Evolutionary conservation across 768 basidiomycete species (phyloP).

Genomic region (Lentinula edodes): DNA sequence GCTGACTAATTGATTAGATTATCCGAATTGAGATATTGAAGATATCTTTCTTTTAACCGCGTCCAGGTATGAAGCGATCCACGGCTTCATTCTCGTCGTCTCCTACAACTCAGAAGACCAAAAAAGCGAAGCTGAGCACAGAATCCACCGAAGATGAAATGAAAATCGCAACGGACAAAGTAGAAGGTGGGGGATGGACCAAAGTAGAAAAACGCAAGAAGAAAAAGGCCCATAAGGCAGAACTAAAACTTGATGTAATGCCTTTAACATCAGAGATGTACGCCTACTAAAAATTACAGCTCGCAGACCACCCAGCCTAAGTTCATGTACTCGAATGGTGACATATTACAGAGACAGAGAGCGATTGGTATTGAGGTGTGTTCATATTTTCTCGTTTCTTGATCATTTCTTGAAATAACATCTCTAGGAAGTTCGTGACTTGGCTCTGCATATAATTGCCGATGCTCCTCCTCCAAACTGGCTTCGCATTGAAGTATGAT

Average conservation of each 20-base stretch:
- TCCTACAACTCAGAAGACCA: constrained; percentile 20
- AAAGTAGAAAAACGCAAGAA: constrained; percentile 74
- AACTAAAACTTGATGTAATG: constrained; percentile 59
- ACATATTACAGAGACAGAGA: constrained; percentile 67
- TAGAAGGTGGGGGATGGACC: constrained; percentile 43
- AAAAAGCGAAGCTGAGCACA: constrained; percentile 31
- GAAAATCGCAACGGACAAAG: background rate
- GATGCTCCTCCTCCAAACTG: constrained; percentile 84
- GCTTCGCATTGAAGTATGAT: constrained; percentile 74
- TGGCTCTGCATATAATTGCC: constrained; percentile 75
- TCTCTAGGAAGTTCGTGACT: constrained; percentile 79
- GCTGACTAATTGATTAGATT: background rate
- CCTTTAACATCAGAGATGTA: constrained; percentile 8
- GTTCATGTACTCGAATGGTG: constrained; percentile 78
- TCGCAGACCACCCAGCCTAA: constrained; percentile 52
- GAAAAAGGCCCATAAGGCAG: constrained; percentile 50
- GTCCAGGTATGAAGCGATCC: constrained; percentile 23
- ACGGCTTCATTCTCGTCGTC: constrained; percentile 17
- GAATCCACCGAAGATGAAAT: constrained; percentile 8
- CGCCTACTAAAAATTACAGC: constrained; percentile 9
- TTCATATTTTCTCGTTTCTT: background rate
- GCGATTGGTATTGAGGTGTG: constrained; percentile 80
- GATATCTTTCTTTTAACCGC: background rate
- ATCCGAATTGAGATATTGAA: background rate
- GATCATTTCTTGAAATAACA: background rate